Evolutionary conservation across 2,329 filamentous ascomycete species (phyloP).

Genomic region (Cytospora paraplurivora): DNA sequence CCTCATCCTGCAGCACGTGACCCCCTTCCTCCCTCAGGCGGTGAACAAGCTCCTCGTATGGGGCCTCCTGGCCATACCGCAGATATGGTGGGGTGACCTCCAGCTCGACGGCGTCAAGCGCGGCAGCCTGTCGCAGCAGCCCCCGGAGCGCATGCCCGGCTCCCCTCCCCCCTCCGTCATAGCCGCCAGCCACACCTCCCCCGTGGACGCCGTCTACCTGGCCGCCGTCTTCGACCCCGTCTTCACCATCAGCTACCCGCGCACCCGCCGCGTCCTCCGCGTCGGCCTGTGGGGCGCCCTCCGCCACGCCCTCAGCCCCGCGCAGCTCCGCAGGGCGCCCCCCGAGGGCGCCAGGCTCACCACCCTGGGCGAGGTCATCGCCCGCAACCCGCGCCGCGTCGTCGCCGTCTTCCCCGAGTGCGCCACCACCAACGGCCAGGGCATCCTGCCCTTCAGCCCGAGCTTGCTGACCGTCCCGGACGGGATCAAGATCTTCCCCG

Average conservation of each 20-base stretch:
- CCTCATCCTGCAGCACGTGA: slow-evolving; percentile 78
- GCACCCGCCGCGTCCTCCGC: slow-evolving; percentile 70
- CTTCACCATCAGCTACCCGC: slow-evolving; percentile 84
- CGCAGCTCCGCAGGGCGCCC: slow-evolving; percentile 46
- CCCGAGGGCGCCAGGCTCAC: slow-evolving; percentile 54
- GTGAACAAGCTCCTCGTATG: slow-evolving; percentile 84
- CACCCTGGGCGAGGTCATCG: slow-evolving; percentile 64
- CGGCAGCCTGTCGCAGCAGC: slow-evolving; percentile 79
- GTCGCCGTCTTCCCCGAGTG: slow-evolving; percentile 92
- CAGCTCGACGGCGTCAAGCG: slow-evolving; percentile 96
- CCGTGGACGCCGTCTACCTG: slow-evolving; percentile 90
- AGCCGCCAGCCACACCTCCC: slow-evolving; percentile 87
- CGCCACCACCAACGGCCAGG: slow-evolving; percentile 90
- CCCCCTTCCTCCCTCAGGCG: slow-evolving; percentile 52
- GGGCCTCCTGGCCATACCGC: slow-evolving; percentile 83
- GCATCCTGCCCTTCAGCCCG: slow-evolving; percentile 81
- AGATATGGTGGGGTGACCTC: slow-evolving; percentile 98
- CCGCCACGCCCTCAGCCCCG: slow-evolving; percentile 67
- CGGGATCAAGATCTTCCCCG: slow-evolving; percentile 79
- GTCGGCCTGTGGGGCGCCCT: slow-evolving; percentile 79
- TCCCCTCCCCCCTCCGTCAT: slow-evolving; percentile 71
- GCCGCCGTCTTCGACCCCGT: slow-evolving; percentile 95
- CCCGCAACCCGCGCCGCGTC: slow-evolving; percentile 70
- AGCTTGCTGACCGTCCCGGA: slow-evolving; percentile 69
- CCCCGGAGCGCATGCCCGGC: slow-evolving; percentile 72